Conservation (phyloP, 1,139 yeast species). For the Candida gigantensis region DNA sequence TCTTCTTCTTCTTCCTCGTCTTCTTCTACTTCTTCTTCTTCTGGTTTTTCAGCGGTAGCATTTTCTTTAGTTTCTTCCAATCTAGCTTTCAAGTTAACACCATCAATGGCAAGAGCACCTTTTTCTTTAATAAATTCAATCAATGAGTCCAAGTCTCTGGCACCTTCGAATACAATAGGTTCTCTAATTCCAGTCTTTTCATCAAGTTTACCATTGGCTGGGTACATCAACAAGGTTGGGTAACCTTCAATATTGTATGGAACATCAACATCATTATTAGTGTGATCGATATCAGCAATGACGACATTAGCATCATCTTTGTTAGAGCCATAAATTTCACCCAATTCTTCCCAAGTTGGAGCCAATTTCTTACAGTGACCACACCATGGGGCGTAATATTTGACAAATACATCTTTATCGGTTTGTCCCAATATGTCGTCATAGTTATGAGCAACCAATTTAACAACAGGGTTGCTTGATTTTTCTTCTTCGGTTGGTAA, state of each 20-base stretch:
- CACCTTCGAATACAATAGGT: conserved; percentile 69
- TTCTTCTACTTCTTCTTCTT: conserved; percentile 20
- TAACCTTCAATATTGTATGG: conserved; percentile 72
- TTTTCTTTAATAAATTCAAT: conserved; percentile 66
- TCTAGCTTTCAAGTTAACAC: conserved; percentile 30
- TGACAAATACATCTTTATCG: conserved; percentile 83
- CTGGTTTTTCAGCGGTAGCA: conserved; percentile 21
- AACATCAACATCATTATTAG: conserved; percentile 83
- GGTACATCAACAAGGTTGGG: conserved; percentile 91
- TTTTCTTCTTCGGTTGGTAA: conserved; percentile 68
- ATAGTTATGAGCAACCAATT: conserved; percentile 85
- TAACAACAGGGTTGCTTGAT: conserved; percentile 72
- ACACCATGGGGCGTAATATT: conserved; percentile 99
- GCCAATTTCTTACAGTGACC: conserved; percentile 97
- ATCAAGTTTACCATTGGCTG: conserved; percentile 79
- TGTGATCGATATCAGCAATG: conserved; percentile 87
- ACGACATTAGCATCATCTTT: conserved; percentile 53
- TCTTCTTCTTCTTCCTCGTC: conserved; percentile 30
- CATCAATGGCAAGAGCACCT: conserved; percentile 64
- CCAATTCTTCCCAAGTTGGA: conserved; percentile 88
- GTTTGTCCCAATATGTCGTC: conserved; percentile 66
- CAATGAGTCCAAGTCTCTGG: conserved; percentile 75
- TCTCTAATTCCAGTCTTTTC: conserved; percentile 52
- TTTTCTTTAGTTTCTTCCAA: conserved; percentile 33
- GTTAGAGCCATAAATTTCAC: conserved; percentile 59